Percentiles rank a stretch among this genome's conserved stretches.
Evolutionary conservation across 2,329 filamentous ascomycete species (phyloP).

Genomic region (Colletotrichum navitas): DNA sequence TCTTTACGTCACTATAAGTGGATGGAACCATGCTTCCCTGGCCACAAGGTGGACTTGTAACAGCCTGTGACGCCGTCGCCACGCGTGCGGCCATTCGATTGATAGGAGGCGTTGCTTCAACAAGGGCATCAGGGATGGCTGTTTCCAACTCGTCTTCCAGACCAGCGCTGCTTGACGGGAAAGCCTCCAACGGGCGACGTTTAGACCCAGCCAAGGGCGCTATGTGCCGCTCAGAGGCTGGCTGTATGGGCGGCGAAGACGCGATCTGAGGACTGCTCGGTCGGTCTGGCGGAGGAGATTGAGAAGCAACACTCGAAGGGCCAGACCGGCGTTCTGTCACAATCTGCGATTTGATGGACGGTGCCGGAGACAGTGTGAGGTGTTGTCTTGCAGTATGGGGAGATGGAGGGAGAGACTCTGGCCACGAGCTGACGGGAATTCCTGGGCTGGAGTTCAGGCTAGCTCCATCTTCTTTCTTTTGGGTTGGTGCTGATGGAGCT

Average conservation of each 20-base stretch:
- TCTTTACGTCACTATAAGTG: slow-evolving; percentile 33
- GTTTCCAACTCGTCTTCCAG: slow-evolving; percentile 55
- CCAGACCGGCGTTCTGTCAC: slow-evolving; percentile 12
- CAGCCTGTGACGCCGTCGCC: slow-evolving; percentile 13
- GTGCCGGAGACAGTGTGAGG: slow-evolving; percentile 9
- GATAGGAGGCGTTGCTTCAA: slow-evolving; percentile 36
- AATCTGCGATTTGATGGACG: slow-evolving; percentile 36
- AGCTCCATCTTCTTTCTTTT: background rate
- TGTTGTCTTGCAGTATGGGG: background rate
- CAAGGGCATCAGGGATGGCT: slow-evolving; percentile 50
- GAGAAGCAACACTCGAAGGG: slow-evolving; percentile 19
- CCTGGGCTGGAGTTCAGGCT: background rate
- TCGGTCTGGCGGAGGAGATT: slow-evolving; percentile 30
- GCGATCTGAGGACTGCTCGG: slow-evolving; percentile 30
- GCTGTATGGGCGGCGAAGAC: slow-evolving; percentile 20
- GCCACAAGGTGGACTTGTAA: slow-evolving; percentile 45
- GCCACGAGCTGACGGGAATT: slow-evolving; percentile 43
- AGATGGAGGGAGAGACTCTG: slow-evolving; percentile 40
- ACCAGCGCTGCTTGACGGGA: slow-evolving; percentile 42
- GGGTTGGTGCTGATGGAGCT: background rate
- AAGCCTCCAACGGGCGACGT: slow-evolving; percentile 19
- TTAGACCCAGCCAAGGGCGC: slow-evolving; percentile 13
- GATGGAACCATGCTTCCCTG: slow-evolving; percentile 43
- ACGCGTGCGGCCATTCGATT: slow-evolving; percentile 27
- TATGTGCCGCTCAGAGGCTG: slow-evolving; percentile 4